Evolutionary conservation across 305 asterid species (phyloP).

Genomic region (Fraxinus ornus): DNA sequence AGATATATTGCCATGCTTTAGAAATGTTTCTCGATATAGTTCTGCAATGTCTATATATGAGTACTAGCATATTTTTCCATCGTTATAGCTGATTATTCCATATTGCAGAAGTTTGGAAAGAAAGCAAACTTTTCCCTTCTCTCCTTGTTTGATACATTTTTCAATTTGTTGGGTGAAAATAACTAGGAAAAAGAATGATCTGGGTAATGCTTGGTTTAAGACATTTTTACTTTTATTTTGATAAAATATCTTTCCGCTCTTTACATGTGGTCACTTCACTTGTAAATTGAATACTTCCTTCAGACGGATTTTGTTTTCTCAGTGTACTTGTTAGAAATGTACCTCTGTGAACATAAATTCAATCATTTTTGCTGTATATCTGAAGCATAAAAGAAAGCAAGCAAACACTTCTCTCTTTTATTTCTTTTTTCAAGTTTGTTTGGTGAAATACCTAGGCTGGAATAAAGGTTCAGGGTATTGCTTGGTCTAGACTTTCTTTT

Average conservation of each 20-base stretch:
- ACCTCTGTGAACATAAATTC: slow-evolving; percentile 61
- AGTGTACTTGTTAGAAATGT: slow-evolving; percentile 18
- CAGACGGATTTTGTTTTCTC: background rate
- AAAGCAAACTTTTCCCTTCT: background rate
- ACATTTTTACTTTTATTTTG: background rate
- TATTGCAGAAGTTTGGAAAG: background rate
- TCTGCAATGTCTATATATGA: background rate
- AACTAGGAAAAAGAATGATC: background rate
- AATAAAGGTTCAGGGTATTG: background rate
- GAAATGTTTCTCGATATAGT: background rate
- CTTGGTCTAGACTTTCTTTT: background rate
- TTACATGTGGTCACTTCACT: background rate
- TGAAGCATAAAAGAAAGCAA: background rate
- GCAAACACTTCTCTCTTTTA: background rate
- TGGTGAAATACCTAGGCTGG: background rate
- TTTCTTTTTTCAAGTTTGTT: background rate
- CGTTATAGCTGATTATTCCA: background rate
- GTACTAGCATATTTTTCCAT: background rate
- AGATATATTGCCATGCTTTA: background rate
- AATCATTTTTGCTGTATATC: background rate
- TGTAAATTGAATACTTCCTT: background rate
- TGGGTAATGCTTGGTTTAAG: background rate
- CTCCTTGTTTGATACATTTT: background rate
- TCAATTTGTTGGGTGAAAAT: background rate
- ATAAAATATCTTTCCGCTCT: slow-evolving; percentile 29